Conservation (phyloP, 768 basidiomycete genomes). For the Xerocomellus dryophilus region DNA sequence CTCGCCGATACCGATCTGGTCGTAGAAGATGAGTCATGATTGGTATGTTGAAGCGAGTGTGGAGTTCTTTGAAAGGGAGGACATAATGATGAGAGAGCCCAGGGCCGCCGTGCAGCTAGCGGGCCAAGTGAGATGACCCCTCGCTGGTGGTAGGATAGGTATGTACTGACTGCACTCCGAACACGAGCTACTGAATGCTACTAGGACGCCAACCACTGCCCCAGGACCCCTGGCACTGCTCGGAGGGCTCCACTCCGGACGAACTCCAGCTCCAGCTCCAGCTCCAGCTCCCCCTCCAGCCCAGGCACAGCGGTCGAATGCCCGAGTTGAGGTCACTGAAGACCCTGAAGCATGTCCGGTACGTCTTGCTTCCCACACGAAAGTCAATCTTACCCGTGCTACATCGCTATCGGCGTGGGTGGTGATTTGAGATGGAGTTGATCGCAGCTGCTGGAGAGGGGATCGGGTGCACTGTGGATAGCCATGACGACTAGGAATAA, state of each 20-base stretch:
- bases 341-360: constrained; percentile 45
- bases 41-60: constrained; percentile 30
- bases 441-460: background rate
- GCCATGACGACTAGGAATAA: too few species aligned
- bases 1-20: constrained; percentile 46
- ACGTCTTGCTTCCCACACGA: constrained; percentile 19
- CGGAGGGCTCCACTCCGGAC: too few species aligned
- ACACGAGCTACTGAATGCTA: too few species aligned
- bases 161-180: too few species aligned
- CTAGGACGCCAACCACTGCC: too few species aligned
- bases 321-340: constrained; percentile 38
- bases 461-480: too few species aligned
- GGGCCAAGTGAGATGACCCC: too few species aligned
- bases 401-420: constrained; percentile 8
- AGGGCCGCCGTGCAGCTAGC: constrained; percentile 53
- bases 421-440: background rate
- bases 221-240: too few species aligned
- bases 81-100: constrained; percentile 39
- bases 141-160: too few species aligned
- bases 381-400: constrained; percentile 24
- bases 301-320: constrained; percentile 33
- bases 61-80: constrained; percentile 37
- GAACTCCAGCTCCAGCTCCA: too few species aligned
- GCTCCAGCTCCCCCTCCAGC: too few species aligned
- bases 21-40: constrained; percentile 53